phyloP scores from a whole-genome alignment of 306 rosid genomes.

The Cotoneaster glaucophyllus region DNA sequence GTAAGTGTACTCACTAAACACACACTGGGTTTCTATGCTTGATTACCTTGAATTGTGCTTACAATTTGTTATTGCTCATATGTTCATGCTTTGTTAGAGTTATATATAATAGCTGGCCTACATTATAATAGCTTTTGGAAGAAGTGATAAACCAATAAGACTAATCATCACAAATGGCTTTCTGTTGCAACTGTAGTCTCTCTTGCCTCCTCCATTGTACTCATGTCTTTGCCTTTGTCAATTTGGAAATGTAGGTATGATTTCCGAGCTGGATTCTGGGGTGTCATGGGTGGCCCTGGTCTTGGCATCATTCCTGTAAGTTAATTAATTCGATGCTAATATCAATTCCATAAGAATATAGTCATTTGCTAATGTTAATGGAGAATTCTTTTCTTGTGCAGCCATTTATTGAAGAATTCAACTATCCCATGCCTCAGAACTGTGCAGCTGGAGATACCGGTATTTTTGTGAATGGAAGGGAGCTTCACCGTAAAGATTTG shows the following conservation, averaged over 20 bases:
- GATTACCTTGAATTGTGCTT: constrained; percentile 2
- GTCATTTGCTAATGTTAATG: constrained; percentile 7
- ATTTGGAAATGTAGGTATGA: constrained; percentile 65
- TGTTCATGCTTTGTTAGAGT: background rate
- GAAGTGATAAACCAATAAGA: background rate
- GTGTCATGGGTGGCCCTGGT: constrained; percentile 83
- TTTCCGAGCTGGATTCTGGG: constrained; percentile 94
- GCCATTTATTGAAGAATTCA: constrained; percentile 89
- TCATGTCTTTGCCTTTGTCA: constrained; percentile 19
- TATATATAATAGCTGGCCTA: background rate
- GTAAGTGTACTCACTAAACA: constrained; percentile 33
- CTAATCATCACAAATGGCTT: background rate
- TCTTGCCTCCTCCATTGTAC: background rate
- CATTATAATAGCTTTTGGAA: background rate
- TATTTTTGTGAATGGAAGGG: constrained; percentile 81
- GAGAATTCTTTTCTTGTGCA: constrained; percentile 39
- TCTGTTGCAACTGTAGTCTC: background rate
- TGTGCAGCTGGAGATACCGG: constrained; percentile 79
- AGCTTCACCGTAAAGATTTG: constrained; percentile 77
- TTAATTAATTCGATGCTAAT: background rate
- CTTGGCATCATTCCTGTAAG: constrained; percentile 90
- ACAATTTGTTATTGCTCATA: background rate
- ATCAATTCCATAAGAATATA: background rate
- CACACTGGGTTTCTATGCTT: background rate
- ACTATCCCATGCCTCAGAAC: constrained; percentile 65